Base-by-base conservation (phyloP, 2,329 filamentous ascomycete genomes). In the Aspergillus oerlinghausenensis region DNA sequence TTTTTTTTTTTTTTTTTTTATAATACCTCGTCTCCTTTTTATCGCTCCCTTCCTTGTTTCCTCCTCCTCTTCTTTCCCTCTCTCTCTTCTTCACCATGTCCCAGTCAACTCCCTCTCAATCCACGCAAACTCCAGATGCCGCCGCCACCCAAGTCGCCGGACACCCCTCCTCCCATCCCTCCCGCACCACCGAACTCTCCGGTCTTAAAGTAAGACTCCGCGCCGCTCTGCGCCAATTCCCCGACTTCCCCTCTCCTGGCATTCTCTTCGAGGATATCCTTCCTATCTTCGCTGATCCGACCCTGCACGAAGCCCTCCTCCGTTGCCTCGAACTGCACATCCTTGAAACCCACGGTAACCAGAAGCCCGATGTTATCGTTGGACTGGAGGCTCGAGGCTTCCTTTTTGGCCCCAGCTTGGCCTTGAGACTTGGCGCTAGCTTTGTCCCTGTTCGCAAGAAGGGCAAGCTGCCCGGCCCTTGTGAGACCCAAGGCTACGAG, bases 191-290 rank as follows among this genome's bases (percentile, higher is more conserved):
- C 75, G 80, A 85, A 84, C 80, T 83, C 78, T 67, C 80, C 78
- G 73, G 76, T 83, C 84, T 87, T 82, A 83, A 84, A 75, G 77
- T 83, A 79, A 88, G 74, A 77, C 82, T 92, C 81, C 82, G 86
- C 71, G 77, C 79, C 65, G 84, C 88, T 58, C 84, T 97, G 66
- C 89, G 90, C 76, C 87, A 92, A 75, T 96, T 91, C 79, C 85
- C 87, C 70, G 91, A 97, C 81, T 97, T 97, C 79, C 93, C 93
- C 58, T 87, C 88, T 64, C 87, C 89, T 49, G 93, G 94, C 74
- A 93, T 99, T 72, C 83, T 96, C 69, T 99, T 99, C 77, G 91
- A 97, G 80, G 94, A 99, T 74, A 97, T 99, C 77, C 88, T 99
- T 76, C 94, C 94, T 60, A 88, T 97, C 72, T 97, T 99, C 81